Percentiles rank a stretch among this genome's conserved stretches.
Evolutionary conservation across 169 alveolate genomes (phyloP).

Genomic region (Sarcocystis neurona): DNA sequence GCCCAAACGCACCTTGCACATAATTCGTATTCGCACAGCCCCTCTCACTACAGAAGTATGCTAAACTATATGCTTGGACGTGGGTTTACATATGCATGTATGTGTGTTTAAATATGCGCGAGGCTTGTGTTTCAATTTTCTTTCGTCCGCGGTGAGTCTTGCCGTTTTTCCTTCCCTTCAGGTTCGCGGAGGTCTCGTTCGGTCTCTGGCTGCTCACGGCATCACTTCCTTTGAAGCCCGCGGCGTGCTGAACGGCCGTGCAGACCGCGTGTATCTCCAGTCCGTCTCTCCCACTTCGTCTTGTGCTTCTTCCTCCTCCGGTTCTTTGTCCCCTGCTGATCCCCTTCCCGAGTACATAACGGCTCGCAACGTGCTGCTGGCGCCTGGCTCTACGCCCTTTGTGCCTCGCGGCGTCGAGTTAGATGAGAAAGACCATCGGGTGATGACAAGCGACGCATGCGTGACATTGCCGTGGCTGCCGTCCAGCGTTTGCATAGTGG

Average conservation of each 20-base stretch:
- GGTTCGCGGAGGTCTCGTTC: slow-evolving; percentile 17
- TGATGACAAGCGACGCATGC: slow-evolving; percentile 73
- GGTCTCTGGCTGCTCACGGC: slow-evolving; percentile 38
- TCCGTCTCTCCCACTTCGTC: slow-evolving; percentile 18
- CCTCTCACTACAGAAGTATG: too few relatives aligned
- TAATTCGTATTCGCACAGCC: too few relatives aligned
- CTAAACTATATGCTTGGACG: too few relatives aligned
- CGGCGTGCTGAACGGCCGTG: slow-evolving; percentile 60
- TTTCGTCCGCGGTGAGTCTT: too few relatives aligned
- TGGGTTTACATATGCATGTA: too few relatives aligned
- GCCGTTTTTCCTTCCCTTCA: too few relatives aligned
- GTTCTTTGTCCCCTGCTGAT: too few relatives aligned
- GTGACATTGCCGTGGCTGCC: slow-evolving; percentile 64
- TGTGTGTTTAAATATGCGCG: too few relatives aligned
- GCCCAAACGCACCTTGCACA: too few relatives aligned
- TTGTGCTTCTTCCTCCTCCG: not conserved
- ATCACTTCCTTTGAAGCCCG: slow-evolving; percentile 65
- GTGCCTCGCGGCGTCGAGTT: slow-evolving; percentile 58
- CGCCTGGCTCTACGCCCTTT: slow-evolving; percentile 72
- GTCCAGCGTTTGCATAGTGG: slow-evolving; percentile 65
- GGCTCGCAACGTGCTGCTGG: slow-evolving; percentile 69
- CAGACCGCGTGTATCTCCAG: slow-evolving; percentile 42
- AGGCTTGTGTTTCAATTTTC: too few relatives aligned
- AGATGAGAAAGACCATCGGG: slow-evolving; percentile 34
- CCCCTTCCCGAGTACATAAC: too few relatives aligned